Base-by-base conservation (phyloP, 805 yeast species). In the Candida succiphila region DNA sequence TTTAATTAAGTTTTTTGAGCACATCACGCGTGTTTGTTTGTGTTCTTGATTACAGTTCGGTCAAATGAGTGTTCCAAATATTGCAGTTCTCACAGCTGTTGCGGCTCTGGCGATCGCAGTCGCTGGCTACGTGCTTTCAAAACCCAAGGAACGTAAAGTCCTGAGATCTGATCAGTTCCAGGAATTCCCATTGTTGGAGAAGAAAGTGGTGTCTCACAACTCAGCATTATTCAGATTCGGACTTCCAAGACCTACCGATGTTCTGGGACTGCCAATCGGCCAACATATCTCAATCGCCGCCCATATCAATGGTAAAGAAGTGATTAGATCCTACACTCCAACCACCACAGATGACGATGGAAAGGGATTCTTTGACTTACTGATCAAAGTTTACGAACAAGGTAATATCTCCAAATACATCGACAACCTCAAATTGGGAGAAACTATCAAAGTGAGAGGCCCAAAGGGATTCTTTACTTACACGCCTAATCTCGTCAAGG, bases 401-500 rank as follows among this genome's bases (percentile, higher is more conserved):
- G 96, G 96, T 46, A 83, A 80, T 59, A 75, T 89, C 44, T 82
- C 96, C 30, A 75, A 74, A 49, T 63, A 71, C 53, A 72, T 89
- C 35, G 80, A 79, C 32, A 67, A 72, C 44, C 69, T 86, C 51
- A 68, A 78, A 44, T 64, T 87, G 38, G 96, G 96, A 43, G 94
- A 88, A 46, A 52, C 67, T 26, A 76, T 87, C 46, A 75, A 72
- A 32, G 80, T 86, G 37, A 72, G 82, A 52, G 95, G 97, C 20
- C 97, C 97, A 47, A 84, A 83, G 61, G 96, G 97, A 7, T 75
- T 75, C 49, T 86, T 83, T 67, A 70, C 76, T 40, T 88, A 88
- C 62, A 65, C 74, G 34, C 86, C 94, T 45, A 84, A 83, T 60
- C 76, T 80, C 77, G 77, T 72, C 37, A 63, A 68, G 37, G 68